A percentile compares a stretch with the other conserved stretches of the same genome.
Evolutionary conservation across 345 rosid genomes (phyloP).

Genomic region (Moricandia arvensis): DNA sequence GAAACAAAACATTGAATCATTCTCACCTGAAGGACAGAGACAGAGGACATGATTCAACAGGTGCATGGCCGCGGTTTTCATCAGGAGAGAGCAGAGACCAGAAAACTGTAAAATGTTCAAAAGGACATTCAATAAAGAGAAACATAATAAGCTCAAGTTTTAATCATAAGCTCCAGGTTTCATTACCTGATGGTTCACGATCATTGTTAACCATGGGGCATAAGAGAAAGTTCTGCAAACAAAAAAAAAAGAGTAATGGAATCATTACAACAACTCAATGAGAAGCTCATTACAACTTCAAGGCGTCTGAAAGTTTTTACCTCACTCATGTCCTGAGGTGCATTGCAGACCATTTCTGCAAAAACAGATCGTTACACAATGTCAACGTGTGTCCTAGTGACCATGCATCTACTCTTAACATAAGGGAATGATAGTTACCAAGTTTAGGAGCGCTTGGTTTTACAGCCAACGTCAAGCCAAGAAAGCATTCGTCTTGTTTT

Average conservation of each 20-base stretch:
- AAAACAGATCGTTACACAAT: constrained; percentile 4
- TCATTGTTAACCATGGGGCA: constrained; percentile 58
- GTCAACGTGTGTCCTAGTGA: neutral
- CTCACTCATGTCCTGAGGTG: constrained; percentile 58
- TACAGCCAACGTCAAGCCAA: constrained; percentile 86
- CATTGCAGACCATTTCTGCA: constrained; percentile 61
- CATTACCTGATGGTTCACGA: constrained; percentile 66
- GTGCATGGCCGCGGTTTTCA: constrained; percentile 48
- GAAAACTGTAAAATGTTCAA: constrained; percentile 50
- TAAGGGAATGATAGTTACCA: constrained; percentile 42
- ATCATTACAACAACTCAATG: neutral
- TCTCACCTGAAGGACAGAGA: constrained; percentile 80
- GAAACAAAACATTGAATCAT: neutral
- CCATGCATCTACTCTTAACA: neutral
- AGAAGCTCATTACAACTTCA: neutral
- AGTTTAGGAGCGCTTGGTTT: constrained; percentile 75
- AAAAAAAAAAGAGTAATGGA: neutral
- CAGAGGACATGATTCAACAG: constrained; percentile 66
- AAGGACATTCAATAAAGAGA: neutral
- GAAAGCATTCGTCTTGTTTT: constrained; percentile 84
- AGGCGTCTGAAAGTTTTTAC: constrained; percentile 43
- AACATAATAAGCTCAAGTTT: neutral
- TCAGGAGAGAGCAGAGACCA: constrained; percentile 80
- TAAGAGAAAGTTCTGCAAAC: constrained; percentile 64
- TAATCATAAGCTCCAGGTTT: neutral